Base-by-base conservation (phyloP, 768 basidiomycete genomes). In the Clavulina sp. region DNA sequence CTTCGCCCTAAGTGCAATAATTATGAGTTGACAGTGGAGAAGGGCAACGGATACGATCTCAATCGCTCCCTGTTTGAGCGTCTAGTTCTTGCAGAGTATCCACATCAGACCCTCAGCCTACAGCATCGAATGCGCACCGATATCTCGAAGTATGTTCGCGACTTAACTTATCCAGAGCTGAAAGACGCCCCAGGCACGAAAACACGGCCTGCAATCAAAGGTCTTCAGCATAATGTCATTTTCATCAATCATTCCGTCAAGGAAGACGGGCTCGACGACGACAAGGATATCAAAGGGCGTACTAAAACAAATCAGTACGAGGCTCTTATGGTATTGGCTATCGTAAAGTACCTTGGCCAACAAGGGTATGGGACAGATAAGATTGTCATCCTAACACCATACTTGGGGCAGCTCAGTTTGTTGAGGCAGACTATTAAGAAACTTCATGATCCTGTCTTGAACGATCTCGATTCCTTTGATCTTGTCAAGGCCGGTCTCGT, bases 91-190 rank as follows among this genome's bases (percentile, higher is more conserved):
- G 70, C 70, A 53, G 73, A 71, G 0, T 83, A 76, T 57, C 81
- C 81, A 0, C 80, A 83, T 59, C 57, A 63, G 44, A 75, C 70
- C 0, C 71, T 83, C 18, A 60, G 57, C 0, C 59, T 70, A 41
- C 81, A 83, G 54, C 81, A 82, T 58, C 74, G 81, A 9, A 83
- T 83, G 81, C 70, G 81, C 5, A 81, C 81, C 0, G 79, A 82
- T 55, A 82, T 83, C 9, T 79, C 81, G 4, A 57, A 69, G 0
- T 65, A 81, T 23, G 70, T 83, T 31, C 72, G 81, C 13, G 58
- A 65, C 5, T 66, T 83, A 16, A 82, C 80, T 0, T 83, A 84
- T 56, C 77, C 77, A 0, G 75, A 75, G 16, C 73, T 83, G 7
- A 57, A 65, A 1, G 81, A 83, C 53, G 77, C 75, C 0, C 60